These are phyloP conservation scores for Lunasporangiospora selenospora DNA, from an alignment of 192 early-diverging fungal species.

Conservation along the genomic window DNA sequence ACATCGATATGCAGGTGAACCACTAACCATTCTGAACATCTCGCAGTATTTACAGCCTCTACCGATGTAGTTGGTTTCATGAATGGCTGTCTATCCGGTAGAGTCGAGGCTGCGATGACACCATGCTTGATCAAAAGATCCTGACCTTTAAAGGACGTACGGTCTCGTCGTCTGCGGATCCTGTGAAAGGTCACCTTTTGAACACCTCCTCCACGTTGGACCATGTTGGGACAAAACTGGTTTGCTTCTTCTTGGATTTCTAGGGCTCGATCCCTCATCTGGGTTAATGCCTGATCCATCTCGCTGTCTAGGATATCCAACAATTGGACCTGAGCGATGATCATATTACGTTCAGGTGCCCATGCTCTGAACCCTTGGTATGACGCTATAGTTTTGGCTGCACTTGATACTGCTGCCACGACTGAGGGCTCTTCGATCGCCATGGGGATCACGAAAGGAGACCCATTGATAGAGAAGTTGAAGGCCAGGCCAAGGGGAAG, in stretches of 20 bases:
- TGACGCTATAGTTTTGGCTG: slow-evolving; percentile 71
- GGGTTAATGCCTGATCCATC: slow-evolving; percentile 48
- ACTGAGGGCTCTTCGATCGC: slow-evolving; percentile 81
- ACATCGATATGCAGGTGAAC: slow-evolving; percentile 81
- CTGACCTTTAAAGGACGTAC: slow-evolving; percentile 33
- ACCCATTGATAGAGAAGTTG: slow-evolving; percentile 74
- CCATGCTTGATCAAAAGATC: slow-evolving; percentile 39
- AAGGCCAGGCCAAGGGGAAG: slow-evolving; percentile 75
- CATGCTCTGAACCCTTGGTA: slow-evolving; percentile 64
- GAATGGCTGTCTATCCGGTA: slow-evolving; percentile 24
- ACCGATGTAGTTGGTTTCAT: background rate
- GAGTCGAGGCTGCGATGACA: slow-evolving; percentile 13
- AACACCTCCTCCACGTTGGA: slow-evolving; percentile 71
- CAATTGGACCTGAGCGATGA: slow-evolving; percentile 71
- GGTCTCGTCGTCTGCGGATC: slow-evolving; percentile 38
- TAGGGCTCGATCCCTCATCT: slow-evolving; percentile 47
- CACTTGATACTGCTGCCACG: slow-evolving; percentile 79
- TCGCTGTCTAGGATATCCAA: slow-evolving; percentile 59
- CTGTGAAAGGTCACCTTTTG: slow-evolving; percentile 58
- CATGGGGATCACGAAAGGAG: slow-evolving; percentile 71
- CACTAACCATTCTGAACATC: slow-evolving; percentile 65
- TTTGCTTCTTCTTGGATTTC: slow-evolving; percentile 64
- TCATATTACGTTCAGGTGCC: slow-evolving; percentile 69
- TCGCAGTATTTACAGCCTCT: background rate
- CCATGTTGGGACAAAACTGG: slow-evolving; percentile 70